phyloP scores from a whole-genome alignment of 495 filamentous ascomycete genomes.

The Aspergillus incahuasiensis region DNA sequence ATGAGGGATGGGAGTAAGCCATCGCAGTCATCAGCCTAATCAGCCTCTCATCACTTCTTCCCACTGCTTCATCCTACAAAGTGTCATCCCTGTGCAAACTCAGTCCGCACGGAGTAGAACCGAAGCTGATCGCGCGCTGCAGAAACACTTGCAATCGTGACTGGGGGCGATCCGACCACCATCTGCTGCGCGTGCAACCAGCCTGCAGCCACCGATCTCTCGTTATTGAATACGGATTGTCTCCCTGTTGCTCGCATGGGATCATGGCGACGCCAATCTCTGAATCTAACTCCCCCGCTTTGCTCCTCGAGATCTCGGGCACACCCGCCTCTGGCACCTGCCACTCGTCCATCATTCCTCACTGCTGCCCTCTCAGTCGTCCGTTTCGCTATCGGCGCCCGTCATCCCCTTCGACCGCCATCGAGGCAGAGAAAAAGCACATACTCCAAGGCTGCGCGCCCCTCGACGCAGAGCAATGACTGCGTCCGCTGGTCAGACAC shows the following conservation, averaged over 20 bases:
- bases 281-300: slow-evolving; percentile 18
- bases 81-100: too few species aligned
- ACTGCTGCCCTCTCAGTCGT: not conserved
- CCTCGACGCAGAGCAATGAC: slow-evolving; percentile 2
- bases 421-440: not conserved
- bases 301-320: slow-evolving; percentile 29
- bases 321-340: slow-evolving; percentile 16
- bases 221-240: not conserved
- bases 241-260: slow-evolving; percentile 18
- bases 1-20: not conserved
- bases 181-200: slow-evolving; percentile 15
- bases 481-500: slow-evolving; percentile 4
- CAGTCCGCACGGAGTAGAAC: not conserved
- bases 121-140: not conserved
- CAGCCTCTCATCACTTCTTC: too few species aligned
- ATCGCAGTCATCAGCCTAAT: not conserved
- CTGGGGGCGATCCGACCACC: slow-evolving; percentile 18
- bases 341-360: slow-evolving; percentile 1
- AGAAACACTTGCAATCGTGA: slow-evolving; percentile 19
- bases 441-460: not conserved
- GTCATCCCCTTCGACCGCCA: not conserved
- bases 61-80: too few species aligned
- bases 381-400: not conserved
- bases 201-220: slow-evolving; percentile 2
- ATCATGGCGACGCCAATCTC: not conserved